These are phyloP conservation scores for Fonsecaea pugnacius DNA, from an alignment of 2,329 filamentous ascomycete species.

Conservation along the genomic window DNA sequence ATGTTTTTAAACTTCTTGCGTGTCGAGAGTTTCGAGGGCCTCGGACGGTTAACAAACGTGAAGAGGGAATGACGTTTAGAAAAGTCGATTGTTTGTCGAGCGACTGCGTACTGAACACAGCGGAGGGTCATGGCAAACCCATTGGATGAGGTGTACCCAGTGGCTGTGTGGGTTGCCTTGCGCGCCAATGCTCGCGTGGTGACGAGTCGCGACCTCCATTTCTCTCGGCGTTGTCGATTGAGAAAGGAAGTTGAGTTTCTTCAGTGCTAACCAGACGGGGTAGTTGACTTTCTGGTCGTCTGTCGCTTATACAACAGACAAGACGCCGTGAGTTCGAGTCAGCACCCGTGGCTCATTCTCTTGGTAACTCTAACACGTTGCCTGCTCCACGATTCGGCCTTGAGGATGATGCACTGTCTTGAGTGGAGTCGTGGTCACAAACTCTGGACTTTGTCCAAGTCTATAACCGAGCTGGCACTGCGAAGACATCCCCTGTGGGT, in stretches of 20 bases:
- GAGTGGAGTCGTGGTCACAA: conserved; percentile 59
- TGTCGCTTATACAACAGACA: conserved; percentile 54
- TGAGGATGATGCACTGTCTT: conserved; percentile 58
- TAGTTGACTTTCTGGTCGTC: conserved; percentile 63
- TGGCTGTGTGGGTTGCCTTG: neutral
- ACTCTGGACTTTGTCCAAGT: conserved; percentile 58
- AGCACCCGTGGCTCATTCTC: neutral
- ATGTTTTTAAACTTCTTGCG: neutral
- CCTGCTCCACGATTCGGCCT: conserved; percentile 33
- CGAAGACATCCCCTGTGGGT: conserved; percentile 38
- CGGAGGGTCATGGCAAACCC: neutral
- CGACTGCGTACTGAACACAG: neutral
- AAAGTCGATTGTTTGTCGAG: neutral
- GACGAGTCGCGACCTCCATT: neutral
- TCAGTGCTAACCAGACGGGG: conserved; percentile 44
- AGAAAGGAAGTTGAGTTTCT: conserved; percentile 23
- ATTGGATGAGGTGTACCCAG: neutral
- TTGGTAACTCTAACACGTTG: neutral
- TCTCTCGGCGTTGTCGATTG: neutral
- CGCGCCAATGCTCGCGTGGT: neutral
- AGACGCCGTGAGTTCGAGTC: conserved; percentile 47
- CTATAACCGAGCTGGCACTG: conserved; percentile 50
- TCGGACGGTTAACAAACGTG: neutral
- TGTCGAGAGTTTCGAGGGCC: neutral
- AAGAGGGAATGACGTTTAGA: neutral